Evolutionary conservation across 2,329 filamentous ascomycete species (phyloP).

Genomic region (Cladophialophora bantiana): DNA sequence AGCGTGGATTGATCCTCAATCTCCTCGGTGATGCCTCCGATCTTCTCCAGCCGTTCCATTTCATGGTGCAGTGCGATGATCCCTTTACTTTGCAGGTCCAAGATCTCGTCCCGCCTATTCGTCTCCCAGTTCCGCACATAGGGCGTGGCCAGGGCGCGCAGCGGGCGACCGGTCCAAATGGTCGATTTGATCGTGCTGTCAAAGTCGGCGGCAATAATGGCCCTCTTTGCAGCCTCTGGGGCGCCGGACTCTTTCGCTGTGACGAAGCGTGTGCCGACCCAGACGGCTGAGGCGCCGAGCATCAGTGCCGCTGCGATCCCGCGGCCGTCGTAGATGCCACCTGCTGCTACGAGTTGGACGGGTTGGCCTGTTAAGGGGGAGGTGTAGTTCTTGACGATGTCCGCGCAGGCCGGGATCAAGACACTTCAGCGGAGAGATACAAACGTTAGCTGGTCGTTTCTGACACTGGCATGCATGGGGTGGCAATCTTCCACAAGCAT

Average conservation of each 20-base stretch:
- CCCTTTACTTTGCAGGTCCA: conserved; percentile 71
- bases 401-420: conserved; percentile 78
- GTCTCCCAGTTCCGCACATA: conserved; percentile 77
- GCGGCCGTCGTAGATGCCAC: conserved; percentile 77
- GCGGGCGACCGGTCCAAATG: conserved; percentile 76
- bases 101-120: conserved; percentile 68
- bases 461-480: background rate
- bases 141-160: conserved; percentile 76
- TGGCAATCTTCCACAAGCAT: background rate
- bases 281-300: conserved; percentile 80
- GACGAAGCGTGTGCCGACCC: conserved; percentile 86
- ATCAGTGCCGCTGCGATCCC: conserved; percentile 76
- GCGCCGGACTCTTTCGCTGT: conserved; percentile 72
- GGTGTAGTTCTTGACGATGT: conserved; percentile 72
- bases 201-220: conserved; percentile 72
- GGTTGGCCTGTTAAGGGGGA: conserved; percentile 68
- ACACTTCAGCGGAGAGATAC: conserved; percentile 53
- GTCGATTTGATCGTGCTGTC: conserved; percentile 77
- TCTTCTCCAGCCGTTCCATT: conserved; percentile 35
- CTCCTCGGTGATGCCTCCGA: conserved; percentile 58
- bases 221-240: conserved; percentile 34
- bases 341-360: conserved; percentile 79
- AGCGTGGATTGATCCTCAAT: conserved; percentile 59
- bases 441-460: background rate
- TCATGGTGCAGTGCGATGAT: conserved; percentile 71